A percentile compares a stretch with the other conserved stretches of the same genome.
Conservation (phyloP, 345 rosid genomes). For the Gossypium ekmanianum region DNA sequence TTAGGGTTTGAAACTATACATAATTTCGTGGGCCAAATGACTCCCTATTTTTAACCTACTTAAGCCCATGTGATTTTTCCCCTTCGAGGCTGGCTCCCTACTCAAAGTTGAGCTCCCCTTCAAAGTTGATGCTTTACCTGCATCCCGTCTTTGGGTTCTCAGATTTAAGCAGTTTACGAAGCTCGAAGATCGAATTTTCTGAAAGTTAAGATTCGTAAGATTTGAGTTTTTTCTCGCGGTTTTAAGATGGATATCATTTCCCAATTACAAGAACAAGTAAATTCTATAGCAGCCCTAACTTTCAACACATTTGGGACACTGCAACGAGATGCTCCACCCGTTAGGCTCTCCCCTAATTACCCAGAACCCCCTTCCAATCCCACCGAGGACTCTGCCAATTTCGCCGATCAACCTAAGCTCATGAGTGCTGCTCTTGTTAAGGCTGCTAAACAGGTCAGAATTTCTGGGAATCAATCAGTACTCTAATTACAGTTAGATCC, state of each 20-base stretch:
- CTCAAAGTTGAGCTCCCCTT: background rate
- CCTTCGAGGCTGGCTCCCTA: too few relatives aligned
- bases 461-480: background rate
- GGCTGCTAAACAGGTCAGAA: slow-evolving; percentile 83
- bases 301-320: slow-evolving; percentile 80
- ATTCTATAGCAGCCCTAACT: slow-evolving; percentile 59
- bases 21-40: background rate
- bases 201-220: background rate
- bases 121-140: background rate
- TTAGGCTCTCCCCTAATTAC: slow-evolving; percentile 71
- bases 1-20: background rate
- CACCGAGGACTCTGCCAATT: slow-evolving; percentile 47
- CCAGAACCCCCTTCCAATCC: slow-evolving; percentile 69
- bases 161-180: background rate
- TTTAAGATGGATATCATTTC: slow-evolving; percentile 77
- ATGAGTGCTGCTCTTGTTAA: slow-evolving; percentile 81
- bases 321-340: slow-evolving; percentile 84
- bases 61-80: too few relatives aligned
- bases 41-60: too few relatives aligned
- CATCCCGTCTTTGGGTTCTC: background rate
- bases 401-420: slow-evolving; percentile 67
- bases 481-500: background rate
- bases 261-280: slow-evolving; percentile 91
- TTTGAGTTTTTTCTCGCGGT: background rate
- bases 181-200: background rate